Evolutionary conservation across 176 grass and related monocot genomes (phyloP), one percentile per base, ranked within the genome.

Genomic region (Oryza glaberrima): DNA sequence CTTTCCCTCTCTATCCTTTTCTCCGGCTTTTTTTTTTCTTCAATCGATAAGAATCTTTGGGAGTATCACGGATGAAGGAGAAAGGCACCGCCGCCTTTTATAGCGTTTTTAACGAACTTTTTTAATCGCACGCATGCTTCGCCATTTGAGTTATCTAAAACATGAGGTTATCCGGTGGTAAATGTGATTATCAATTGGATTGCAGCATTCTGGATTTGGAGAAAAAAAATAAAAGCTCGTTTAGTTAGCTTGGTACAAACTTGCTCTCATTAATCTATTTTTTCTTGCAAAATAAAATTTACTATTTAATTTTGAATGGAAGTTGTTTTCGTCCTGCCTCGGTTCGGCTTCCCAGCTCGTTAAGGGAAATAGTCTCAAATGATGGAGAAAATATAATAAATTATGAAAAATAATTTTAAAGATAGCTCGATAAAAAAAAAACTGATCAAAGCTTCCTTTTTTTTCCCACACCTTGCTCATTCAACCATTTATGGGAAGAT

Each of bases 41-140:
- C 20, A 9, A 58, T 63, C 77, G 66, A 76, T 91, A 72, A 79
- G 86, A 88, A 94, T 88, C 85, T 49, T 74, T 15, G 51, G 64
- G 65, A 74, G 76, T 79, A 79, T 70, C 88, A 15, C 73, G 15
- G 63, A 82, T 76, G 88, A 88, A 78, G 82, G 44, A 41, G 82
- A 94, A 86, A 88, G 85, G 49, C 68, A 36, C 16, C 16, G 12
- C 32, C 79, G 16, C 2, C 60, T 74, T 85, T 90, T 72, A 75
- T 85, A 86, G 9, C 11, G 25, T n/a, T 41, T 87, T 87, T 35
- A 11, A 51, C 26, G 26, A 61, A 41, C 6, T 70, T 77, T 84
- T 9, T 70, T 40, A 23, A 30, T 26, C 28, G 17, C 4, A 36
- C 76, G 43, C 48, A 28, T 65, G 44, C 3, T 13, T 11, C 0